phyloP scores from a whole-genome alignment of 441 rosid species.

The Brassica balearica region DNA sequence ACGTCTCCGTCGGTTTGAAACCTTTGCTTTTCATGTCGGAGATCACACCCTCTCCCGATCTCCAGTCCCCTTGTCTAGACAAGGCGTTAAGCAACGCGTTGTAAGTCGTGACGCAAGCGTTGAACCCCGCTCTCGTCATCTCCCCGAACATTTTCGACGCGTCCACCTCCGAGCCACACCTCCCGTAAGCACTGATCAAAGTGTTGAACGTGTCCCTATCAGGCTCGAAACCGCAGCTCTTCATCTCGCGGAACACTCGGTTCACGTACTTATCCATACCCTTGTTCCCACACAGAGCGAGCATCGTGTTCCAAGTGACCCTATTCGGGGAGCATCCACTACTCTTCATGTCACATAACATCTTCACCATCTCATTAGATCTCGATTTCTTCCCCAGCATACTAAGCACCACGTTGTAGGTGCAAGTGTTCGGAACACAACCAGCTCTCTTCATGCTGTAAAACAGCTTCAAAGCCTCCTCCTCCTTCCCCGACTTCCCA shows the following conservation, averaged over 20 bases:
- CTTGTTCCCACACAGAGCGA: slow-evolving; percentile 72
- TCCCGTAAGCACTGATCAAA: slow-evolving; percentile 77
- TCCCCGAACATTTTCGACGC: slow-evolving; percentile 72
- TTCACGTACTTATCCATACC: slow-evolving; percentile 74
- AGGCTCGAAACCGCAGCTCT: slow-evolving; percentile 87
- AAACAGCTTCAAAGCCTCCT: slow-evolving; percentile 71
- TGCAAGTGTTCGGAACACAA: slow-evolving; percentile 80
- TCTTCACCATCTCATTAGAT: slow-evolving; percentile 72
- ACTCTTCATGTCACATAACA: slow-evolving; percentile 75
- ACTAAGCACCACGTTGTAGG: slow-evolving; percentile 77
- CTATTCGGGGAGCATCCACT: slow-evolving; percentile 83
- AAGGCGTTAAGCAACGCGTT: slow-evolving; percentile 88
- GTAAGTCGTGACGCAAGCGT: slow-evolving; percentile 77
- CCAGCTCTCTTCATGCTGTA: slow-evolving; percentile 72
- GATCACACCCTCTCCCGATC: slow-evolving; percentile 72
- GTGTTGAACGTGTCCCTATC: slow-evolving; percentile 90
- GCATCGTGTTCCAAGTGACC: slow-evolving; percentile 93
- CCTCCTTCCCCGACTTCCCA: slow-evolving; percentile 80
- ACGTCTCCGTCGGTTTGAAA: slow-evolving; percentile 76
- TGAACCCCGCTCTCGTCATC: slow-evolving; percentile 78
- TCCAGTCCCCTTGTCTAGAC: slow-evolving; percentile 84
- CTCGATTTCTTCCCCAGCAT: slow-evolving; percentile 82
- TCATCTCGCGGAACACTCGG: slow-evolving; percentile 80
- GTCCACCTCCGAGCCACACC: slow-evolving; percentile 72
- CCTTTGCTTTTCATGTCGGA: slow-evolving; percentile 79